phyloP scores from a whole-genome alignment of 1,284 basidiomycete species.

The Trichosporon sp. region DNA sequence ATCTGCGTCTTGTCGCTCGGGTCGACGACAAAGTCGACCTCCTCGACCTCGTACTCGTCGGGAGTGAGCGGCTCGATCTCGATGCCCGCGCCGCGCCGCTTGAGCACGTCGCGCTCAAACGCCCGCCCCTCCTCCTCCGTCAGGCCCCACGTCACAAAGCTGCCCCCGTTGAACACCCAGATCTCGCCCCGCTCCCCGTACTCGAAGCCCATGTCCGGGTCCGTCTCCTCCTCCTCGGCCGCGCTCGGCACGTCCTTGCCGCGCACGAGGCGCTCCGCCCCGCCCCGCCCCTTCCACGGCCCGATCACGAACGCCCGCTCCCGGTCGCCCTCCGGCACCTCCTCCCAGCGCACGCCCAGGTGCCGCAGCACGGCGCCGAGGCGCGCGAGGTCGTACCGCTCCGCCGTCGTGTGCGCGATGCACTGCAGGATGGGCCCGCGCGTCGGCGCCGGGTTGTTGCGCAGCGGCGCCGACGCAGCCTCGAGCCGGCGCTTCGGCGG shows the following conservation, averaged over 20 bases:
- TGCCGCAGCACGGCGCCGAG: conserved; percentile 33
- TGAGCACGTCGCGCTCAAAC: conserved; percentile 64
- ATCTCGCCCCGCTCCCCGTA: conserved; percentile 71
- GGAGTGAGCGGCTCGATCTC: conserved; percentile 58
- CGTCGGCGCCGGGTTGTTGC: conserved; percentile 42
- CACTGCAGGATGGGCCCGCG: conserved; percentile 49
- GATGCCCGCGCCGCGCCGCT: conserved; percentile 53
- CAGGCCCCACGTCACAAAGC: conserved; percentile 81
- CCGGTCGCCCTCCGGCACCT: conserved; percentile 46
- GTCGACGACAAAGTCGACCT: conserved; percentile 84
- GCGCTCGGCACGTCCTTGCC: conserved; percentile 32
- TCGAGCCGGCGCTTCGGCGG: conserved; percentile 49
- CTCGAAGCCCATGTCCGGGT: conserved; percentile 38
- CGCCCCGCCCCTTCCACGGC: conserved; percentile 47
- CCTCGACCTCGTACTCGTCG: conserved; percentile 73
- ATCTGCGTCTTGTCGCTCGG: conserved; percentile 70
- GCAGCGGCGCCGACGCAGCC: conserved; percentile 46
- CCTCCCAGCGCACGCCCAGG: conserved; percentile 44
- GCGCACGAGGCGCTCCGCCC: conserved; percentile 37
- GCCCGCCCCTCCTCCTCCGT: conserved; percentile 68
- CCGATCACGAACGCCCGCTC: conserved; percentile 47
- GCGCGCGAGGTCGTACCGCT: conserved; percentile 44
- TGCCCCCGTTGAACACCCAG: conserved; percentile 79
- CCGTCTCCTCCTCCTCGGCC: conserved; percentile 51
- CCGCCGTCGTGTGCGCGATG: conserved; percentile 50